These are phyloP conservation scores for Plasmodium vivax DNA, from an alignment of 169 alveolate genomes.

Conservation along the genomic window DNA sequence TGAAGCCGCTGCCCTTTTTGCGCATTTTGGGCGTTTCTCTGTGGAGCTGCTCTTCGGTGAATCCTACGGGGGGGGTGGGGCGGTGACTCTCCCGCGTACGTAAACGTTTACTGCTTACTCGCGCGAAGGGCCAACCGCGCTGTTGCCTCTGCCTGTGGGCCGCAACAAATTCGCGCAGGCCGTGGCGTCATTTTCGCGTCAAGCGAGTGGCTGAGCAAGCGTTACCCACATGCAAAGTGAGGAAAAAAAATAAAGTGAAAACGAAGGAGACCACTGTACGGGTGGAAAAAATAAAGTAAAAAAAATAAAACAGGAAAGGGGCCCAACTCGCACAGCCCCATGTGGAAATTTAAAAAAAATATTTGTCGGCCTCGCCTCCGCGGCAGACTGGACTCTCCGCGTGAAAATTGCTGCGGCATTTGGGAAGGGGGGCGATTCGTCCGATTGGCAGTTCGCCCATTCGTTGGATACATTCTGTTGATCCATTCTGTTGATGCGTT, in stretches of 20 bases:
- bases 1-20: conserved; percentile 1
- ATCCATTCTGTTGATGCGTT: too few species aligned
- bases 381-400: neutral
- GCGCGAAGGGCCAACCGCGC: neutral
- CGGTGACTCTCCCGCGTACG: neutral
- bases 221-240: neutral
- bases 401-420: neutral
- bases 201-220: neutral
- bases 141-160: neutral
- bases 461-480: too few species aligned
- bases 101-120: neutral
- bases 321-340: neutral
- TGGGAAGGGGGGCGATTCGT: neutral
- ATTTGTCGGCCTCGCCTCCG: neutral
- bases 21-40: conserved; percentile 10
- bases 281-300: neutral
- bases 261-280: neutral
- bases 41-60: neutral
- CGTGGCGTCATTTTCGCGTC: neutral
- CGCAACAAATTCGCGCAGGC: neutral
- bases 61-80: neutral
- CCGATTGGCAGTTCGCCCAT: neutral
- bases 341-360: neutral
- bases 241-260: too few species aligned
- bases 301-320: neutral